Percentiles rank a stretch among this genome's conserved stretches.
phyloP scores from a whole-genome alignment of 257 asterid species.

The Capsicum pubescens region DNA sequence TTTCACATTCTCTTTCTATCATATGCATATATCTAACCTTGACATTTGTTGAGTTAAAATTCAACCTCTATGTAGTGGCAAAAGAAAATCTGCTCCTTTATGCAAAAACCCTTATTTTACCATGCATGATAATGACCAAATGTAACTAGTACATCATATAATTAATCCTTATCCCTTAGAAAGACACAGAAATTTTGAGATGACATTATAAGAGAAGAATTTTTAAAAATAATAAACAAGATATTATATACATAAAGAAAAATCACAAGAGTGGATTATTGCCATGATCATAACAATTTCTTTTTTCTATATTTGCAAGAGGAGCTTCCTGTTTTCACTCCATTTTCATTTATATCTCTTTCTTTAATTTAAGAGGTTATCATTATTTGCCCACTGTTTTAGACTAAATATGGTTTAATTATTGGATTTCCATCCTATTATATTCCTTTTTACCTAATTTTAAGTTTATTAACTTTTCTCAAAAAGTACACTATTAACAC shows the following conservation, averaged over 20 bases:
- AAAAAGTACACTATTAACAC: no score
- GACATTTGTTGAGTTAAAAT: no score
- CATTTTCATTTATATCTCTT: background rate
- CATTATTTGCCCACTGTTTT: background rate
- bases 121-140: no score
- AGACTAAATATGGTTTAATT: no score
- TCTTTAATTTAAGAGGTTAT: background rate
- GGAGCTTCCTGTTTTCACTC: background rate
- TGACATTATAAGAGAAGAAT: background rate
- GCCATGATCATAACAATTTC: background rate
- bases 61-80: no score
- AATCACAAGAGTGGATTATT: background rate
- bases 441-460: no score
- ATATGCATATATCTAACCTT: no score
- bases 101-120: no score
- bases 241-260: background rate
- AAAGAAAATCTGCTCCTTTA: no score
- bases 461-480: no score
- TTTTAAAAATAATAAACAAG: background rate
- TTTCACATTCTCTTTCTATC: no score
- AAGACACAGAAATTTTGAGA: background rate
- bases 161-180: background rate
- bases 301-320: background rate
- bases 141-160: background rate
- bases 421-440: no score